Conservation (phyloP, 139 green algal genomes). For the Pedinophyceae sp. region DNA sequence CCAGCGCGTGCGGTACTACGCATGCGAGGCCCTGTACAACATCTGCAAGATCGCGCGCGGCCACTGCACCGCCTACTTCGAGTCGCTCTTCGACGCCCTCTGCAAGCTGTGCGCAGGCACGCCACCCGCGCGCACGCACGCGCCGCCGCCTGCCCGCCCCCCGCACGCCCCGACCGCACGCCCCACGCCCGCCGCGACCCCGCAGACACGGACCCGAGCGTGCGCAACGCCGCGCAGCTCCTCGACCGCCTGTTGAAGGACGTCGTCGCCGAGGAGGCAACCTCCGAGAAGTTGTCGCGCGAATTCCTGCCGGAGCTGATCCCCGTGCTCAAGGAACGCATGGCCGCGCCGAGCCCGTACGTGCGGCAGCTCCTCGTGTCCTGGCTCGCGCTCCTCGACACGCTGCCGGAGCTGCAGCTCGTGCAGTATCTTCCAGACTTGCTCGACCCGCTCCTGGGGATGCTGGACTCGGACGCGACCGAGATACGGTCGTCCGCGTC, state of each 20-base stretch:
- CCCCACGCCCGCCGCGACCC: no score
- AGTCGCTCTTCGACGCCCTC: slow-evolving; percentile 79
- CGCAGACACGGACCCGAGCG: slow-evolving; percentile 45
- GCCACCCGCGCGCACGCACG: no score
- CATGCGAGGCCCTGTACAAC: slow-evolving; percentile 92
- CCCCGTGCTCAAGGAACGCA: slow-evolving; percentile 3
- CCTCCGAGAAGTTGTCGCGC: slow-evolving; percentile 1
- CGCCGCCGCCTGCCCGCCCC: no score
- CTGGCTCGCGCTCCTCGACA: slow-evolving; percentile 56
- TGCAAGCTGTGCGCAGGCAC: slow-evolving; percentile 70
- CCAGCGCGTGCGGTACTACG: slow-evolving; percentile 82
- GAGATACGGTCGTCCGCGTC: slow-evolving; percentile 46
- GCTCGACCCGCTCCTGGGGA: slow-evolving; percentile 73
- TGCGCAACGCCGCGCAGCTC: slow-evolving; percentile 82
- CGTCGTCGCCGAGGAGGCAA: slow-evolving; percentile 20
- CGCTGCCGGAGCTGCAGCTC: slow-evolving; percentile 76
- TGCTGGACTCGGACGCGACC: slow-evolving; percentile 54
- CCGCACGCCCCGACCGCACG: no score
- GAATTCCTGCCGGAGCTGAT: slow-evolving; percentile 37
- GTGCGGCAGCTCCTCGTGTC: slow-evolving; percentile 52
- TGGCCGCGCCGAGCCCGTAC: slow-evolving; percentile 37
- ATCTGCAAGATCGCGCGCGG: slow-evolving; percentile 76
- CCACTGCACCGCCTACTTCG: slow-evolving; percentile 74
- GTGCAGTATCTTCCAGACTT: slow-evolving; percentile 70
- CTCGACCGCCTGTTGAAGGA: slow-evolving; percentile 89